These are phyloP conservation scores for Dichotomocladium elegans DNA, from an alignment of 371 early-diverging fungal genomes.

Conservation along the genomic window DNA sequence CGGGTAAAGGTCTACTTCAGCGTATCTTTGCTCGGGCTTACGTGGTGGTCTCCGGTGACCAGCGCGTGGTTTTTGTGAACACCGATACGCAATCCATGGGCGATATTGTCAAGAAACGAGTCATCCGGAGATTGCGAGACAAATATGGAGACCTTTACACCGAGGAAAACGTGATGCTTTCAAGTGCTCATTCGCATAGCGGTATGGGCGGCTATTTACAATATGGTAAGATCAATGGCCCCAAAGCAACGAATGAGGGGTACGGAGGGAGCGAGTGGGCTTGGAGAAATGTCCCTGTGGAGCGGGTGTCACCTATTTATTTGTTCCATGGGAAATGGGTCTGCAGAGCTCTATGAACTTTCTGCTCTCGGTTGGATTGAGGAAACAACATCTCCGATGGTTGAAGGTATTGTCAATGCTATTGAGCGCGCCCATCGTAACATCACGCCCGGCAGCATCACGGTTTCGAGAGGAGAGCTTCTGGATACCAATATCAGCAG, in stretches of 20 bases:
- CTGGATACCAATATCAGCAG: constrained; percentile 55
- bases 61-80: constrained; percentile 52
- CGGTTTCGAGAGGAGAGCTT: constrained; percentile 33
- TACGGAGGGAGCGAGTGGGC: too few relatives aligned
- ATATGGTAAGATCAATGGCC: constrained; percentile 27
- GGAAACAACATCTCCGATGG: constrained; percentile 48
- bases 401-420: constrained; percentile 49
- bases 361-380: constrained; percentile 39
- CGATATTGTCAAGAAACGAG: constrained; percentile 30
- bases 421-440: constrained; percentile 52
- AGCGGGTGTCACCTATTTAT: constrained; percentile 4
- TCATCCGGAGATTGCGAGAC: constrained; percentile 22
- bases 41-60: constrained; percentile 32
- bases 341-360: constrained; percentile 32
- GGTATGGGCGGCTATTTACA: constrained; percentile 46
- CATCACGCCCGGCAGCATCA: constrained; percentile 31
- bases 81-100: constrained; percentile 48
- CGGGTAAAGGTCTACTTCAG: constrained; percentile 52
- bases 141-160: constrained; percentile 25
- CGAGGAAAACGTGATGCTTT: constrained; percentile 56
- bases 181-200: constrained; percentile 65
- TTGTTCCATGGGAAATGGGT: constrained; percentile 4
- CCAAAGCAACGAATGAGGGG: too few relatives aligned
- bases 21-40: constrained; percentile 55
- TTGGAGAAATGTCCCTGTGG: not conserved